phyloP scores from a whole-genome alignment of 164 flowering plant genomes.

The Umbilicus rupestris region DNA sequence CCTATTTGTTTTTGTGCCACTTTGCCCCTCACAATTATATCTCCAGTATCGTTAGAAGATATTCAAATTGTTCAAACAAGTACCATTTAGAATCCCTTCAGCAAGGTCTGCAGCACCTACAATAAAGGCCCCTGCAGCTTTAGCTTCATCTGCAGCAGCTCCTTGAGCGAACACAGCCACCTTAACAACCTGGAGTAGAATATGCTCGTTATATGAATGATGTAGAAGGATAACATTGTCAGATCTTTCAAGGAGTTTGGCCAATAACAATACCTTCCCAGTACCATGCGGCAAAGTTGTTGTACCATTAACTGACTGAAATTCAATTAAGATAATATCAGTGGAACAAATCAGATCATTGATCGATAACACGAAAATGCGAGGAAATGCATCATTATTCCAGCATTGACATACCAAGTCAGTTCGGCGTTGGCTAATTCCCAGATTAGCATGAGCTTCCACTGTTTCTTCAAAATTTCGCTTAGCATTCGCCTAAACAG shows the following conservation, averaged over 20 bases:
- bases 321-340: constrained; percentile 18
- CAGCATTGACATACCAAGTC: constrained; percentile 47
- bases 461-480: constrained; percentile 68
- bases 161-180: constrained; percentile 96
- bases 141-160: constrained; percentile 83
- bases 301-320: constrained; percentile 79
- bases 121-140: constrained; percentile 90
- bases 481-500: constrained; percentile 66
- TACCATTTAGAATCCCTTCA: constrained; percentile 68
- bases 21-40: neutral
- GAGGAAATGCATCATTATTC: neutral
- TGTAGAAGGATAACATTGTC: neutral
- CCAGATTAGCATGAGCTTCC: constrained; percentile 88
- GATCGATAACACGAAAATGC: neutral
- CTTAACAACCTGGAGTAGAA: constrained; percentile 40
- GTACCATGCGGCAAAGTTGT: constrained; percentile 76
- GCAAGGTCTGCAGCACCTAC: constrained; percentile 87
- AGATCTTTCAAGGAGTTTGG: neutral
- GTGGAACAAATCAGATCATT: neutral
- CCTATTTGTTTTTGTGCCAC: neutral
- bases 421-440: constrained; percentile 59
- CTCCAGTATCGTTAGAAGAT: neutral
- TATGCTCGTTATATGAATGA: neutral
- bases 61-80: constrained; percentile 2
- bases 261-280: constrained; percentile 55